Percentiles rank a stretch among this genome's conserved stretches.
These are phyloP conservation scores for Cicer chorassanicum DNA, from an alignment of 306 rosid species.

Conservation along the genomic window DNA sequence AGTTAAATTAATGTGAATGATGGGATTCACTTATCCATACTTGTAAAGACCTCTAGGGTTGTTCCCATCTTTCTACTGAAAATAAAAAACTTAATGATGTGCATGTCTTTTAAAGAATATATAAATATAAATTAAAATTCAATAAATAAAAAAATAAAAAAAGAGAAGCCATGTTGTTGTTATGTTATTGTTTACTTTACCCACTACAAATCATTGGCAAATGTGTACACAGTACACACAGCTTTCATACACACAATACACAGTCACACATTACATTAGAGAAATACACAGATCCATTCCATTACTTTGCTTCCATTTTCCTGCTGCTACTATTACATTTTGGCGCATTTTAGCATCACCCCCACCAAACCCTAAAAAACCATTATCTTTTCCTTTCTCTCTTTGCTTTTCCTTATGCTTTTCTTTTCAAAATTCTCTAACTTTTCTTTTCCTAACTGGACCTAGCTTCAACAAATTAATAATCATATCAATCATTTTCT, in stretches of 20 bases:
- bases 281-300: slow-evolving; percentile 49
- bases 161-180: not conserved
- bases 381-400: slow-evolving; percentile 43
- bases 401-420: slow-evolving; percentile 39
- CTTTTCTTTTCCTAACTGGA: slow-evolving; percentile 7
- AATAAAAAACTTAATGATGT: no score
- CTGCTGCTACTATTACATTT: slow-evolving; percentile 39
- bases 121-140: no score
- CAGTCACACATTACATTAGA: not conserved
- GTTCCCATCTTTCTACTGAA: no score
- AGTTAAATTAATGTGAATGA: no score
- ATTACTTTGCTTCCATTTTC: slow-evolving; percentile 41
- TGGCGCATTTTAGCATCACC: slow-evolving; percentile 63
- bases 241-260: not conserved
- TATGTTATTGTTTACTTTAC: not conserved
- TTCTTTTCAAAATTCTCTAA: not conserved
- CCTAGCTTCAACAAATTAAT: slow-evolving; percentile 41
- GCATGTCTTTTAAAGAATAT: no score
- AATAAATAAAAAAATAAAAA: not conserved
- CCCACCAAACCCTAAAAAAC: slow-evolving; percentile 55
- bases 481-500: slow-evolving; percentile 61
- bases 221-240: slow-evolving; percentile 40
- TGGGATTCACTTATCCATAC: no score
- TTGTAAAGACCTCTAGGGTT: no score
- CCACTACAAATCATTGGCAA: slow-evolving; percentile 46